phyloP scores from a whole-genome alignment of 1,284 basidiomycete species.

The Chondrostereum purpureum region DNA sequence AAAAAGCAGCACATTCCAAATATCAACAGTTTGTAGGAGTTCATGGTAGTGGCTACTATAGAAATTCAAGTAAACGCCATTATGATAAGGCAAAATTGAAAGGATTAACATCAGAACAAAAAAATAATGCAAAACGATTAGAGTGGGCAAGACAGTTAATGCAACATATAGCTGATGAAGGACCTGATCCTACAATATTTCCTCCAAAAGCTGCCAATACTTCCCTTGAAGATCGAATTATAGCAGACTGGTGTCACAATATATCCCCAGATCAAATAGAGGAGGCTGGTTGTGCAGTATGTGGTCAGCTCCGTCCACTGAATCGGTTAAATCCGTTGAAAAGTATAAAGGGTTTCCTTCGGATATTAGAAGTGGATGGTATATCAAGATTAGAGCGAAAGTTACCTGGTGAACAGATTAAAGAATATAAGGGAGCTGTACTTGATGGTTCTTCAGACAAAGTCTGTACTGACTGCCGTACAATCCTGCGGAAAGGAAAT shows the following conservation, averaged over 20 bases:
- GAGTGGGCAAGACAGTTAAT: too few relatives aligned
- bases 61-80: too few relatives aligned
- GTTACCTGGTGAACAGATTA: not conserved
- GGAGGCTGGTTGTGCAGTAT: not conserved
- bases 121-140: too few relatives aligned
- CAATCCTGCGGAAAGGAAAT: conserved; percentile 12
- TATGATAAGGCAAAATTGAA: too few relatives aligned
- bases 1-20: too few relatives aligned
- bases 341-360: not conserved
- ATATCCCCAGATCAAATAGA: not conserved
- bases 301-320: not conserved
- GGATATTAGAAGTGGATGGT: not conserved
- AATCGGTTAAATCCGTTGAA: not conserved
- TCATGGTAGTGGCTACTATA: too few relatives aligned
- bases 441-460: conserved; percentile 12
- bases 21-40: too few relatives aligned
- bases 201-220: not conserved
- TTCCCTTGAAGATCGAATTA: not conserved
- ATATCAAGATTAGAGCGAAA: not conserved
- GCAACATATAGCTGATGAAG: too few relatives aligned
- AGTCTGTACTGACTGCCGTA: conserved; percentile 12
- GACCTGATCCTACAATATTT: too few relatives aligned
- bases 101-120: too few relatives aligned
- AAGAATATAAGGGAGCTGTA: conserved; percentile 14
- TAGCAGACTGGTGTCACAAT: not conserved